phyloP scores from a whole-genome alignment of 768 basidiomycete species.

The Serendipita sp. region DNA sequence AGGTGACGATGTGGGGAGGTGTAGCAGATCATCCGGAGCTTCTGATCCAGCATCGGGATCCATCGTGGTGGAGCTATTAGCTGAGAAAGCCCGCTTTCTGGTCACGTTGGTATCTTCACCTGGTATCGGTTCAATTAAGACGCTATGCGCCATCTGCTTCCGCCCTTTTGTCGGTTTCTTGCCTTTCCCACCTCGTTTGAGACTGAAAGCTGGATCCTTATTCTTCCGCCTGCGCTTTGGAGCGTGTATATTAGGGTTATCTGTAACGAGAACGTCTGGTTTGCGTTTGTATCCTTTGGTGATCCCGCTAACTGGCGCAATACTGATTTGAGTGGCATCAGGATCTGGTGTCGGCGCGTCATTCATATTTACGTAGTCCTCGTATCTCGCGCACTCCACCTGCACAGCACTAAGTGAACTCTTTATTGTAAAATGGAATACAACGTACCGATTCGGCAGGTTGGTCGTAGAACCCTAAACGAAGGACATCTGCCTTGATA shows the following conservation, averaged over 20 bases:
- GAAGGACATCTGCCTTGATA: background rate
- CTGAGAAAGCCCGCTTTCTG: too few relatives aligned
- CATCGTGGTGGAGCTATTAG: too few relatives aligned
- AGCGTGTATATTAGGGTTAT: background rate
- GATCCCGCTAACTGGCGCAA: background rate
- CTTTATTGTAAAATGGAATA: background rate
- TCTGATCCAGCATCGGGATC: too few relatives aligned
- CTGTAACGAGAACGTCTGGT: background rate
- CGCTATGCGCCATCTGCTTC: background rate
- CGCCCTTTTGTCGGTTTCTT: background rate
- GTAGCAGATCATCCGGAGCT: too few relatives aligned
- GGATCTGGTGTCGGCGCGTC: background rate
- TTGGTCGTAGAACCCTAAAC: background rate
- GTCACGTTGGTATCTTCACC: too few relatives aligned
- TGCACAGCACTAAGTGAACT: background rate
- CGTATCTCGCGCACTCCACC: background rate
- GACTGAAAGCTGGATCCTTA: background rate
- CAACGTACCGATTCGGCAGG: background rate
- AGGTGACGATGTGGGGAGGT: too few relatives aligned
- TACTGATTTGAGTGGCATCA: background rate
- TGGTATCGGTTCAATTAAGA: too few relatives aligned
- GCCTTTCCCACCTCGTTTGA: background rate
- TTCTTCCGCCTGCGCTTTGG: background rate
- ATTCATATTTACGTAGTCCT: background rate
- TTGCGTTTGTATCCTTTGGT: background rate